Evolutionary conservation across 768 basidiomycete species (phyloP).

Genomic region (Hebeloma cylindrosporum): DNA sequence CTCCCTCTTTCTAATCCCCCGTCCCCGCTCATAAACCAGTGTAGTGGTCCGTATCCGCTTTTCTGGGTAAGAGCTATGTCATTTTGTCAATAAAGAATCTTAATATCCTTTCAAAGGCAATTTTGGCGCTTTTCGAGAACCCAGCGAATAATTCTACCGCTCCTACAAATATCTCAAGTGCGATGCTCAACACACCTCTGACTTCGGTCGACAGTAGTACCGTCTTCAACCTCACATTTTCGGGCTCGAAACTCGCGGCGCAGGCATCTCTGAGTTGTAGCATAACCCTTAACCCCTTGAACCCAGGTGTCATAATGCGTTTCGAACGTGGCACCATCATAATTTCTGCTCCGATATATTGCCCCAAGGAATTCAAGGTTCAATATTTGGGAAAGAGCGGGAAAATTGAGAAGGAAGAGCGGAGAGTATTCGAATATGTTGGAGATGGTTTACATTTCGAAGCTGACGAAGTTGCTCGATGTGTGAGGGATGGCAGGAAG

Average conservation of each 20-base stretch:
- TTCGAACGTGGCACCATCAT: conserved; percentile 72
- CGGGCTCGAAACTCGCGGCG: conserved; percentile 55
- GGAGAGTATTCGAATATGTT: conserved; percentile 52
- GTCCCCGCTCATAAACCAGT: neutral
- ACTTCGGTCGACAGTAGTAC: conserved; percentile 82
- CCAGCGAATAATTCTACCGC: conserved; percentile 60
- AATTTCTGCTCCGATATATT: conserved; percentile 64
- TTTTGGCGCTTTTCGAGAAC: conserved; percentile 77
- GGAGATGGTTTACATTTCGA: conserved; percentile 83
- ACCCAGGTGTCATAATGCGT: conserved; percentile 64
- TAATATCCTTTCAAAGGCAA: conserved; percentile 46
- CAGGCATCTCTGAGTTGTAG: conserved; percentile 75
- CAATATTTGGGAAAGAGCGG: conserved; percentile 54
- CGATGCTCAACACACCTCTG: conserved; percentile 75
- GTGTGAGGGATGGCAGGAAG: conserved; percentile 67
- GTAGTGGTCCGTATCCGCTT: conserved; percentile 78
- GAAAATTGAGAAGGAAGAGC: conserved; percentile 55
- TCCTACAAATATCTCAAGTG: conserved; percentile 61
- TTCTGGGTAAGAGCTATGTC: conserved; percentile 56
- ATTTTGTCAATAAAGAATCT: neutral
- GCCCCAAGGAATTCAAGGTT: conserved; percentile 65
- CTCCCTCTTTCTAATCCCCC: neutral
- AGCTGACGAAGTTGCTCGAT: conserved; percentile 85
- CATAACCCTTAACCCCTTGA: conserved; percentile 49
- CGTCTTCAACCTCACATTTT: conserved; percentile 71